Conservation (phyloP, 345 rosid species). For the Populus simonii region DNA sequence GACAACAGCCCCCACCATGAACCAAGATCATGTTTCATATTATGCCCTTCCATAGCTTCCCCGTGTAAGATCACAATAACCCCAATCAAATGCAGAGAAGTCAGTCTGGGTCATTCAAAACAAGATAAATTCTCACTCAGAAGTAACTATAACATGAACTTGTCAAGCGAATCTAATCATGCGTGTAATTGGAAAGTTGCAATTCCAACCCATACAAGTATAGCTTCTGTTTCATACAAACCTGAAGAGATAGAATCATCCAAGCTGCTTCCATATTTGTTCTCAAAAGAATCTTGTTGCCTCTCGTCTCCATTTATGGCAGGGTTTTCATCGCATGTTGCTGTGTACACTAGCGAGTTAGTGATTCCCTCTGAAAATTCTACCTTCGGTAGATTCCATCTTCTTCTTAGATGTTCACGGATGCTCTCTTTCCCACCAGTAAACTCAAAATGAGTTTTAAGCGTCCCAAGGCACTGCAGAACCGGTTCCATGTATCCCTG, state of each 20-base stretch:
- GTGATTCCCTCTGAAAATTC: constrained; percentile 9
- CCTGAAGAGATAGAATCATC: constrained; percentile 9
- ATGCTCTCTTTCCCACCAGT: constrained; percentile 35
- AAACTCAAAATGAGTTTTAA: constrained; percentile 45
- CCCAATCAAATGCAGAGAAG: not conserved
- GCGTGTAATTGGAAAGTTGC: not conserved
- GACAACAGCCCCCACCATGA: not conserved
- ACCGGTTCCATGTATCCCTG: constrained; percentile 77
- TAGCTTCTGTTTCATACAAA: constrained; percentile 9
- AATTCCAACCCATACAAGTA: not conserved
- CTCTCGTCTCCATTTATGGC: not conserved
- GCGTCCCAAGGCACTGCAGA: constrained; percentile 64
- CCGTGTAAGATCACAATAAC: not conserved
- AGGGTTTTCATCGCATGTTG: constrained; percentile 3
- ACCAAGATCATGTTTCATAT: not conserved
- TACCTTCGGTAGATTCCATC: constrained; percentile 42
- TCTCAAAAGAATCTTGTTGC: not conserved
- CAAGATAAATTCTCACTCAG: not conserved
- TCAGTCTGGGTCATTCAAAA: not conserved
- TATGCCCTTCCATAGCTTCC: not conserved
- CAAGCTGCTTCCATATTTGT: not conserved
- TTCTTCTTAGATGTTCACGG: constrained; percentile 40
- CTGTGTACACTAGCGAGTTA: constrained; percentile 4
- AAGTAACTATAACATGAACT: not conserved
- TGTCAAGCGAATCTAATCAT: not conserved